Percentiles rank a stretch among this genome's conserved stretches.
phyloP scores from a whole-genome alignment of 2,329 filamentous ascomycete species.

The Diaporthe destruens region DNA sequence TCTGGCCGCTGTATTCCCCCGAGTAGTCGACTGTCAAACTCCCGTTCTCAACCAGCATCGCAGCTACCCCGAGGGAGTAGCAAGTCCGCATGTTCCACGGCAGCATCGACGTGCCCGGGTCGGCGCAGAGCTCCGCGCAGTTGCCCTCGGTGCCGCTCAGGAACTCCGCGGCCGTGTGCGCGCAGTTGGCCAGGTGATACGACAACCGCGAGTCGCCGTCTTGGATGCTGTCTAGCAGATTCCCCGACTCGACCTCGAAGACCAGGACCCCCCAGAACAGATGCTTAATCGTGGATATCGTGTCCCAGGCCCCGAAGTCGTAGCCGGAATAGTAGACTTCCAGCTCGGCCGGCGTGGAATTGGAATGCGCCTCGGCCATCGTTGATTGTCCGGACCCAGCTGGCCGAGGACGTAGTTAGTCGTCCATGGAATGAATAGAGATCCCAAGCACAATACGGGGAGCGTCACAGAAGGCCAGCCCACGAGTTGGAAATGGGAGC shows the following conservation, averaged over 20 bases:
- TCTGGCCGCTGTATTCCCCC: not conserved
- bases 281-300: constrained; percentile 4
- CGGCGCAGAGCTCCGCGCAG: constrained; percentile 21
- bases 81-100: constrained; percentile 30
- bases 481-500: too few relatives aligned
- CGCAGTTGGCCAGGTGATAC: not conserved
- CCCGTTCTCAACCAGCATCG: constrained; percentile 20
- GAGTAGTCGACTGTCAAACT: not conserved
- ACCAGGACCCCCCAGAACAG: not conserved
- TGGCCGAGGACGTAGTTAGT: not conserved
- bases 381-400: not conserved
- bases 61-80: constrained; percentile 6
- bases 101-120: constrained; percentile 21
- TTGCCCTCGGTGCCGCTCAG: not conserved
- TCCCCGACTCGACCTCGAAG: not conserved
- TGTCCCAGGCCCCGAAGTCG: not conserved
- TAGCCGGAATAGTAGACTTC: not conserved
- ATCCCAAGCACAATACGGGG: too few relatives aligned
- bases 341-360: not conserved
- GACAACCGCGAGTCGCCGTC: not conserved
- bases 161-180: not conserved
- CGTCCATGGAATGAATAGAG: not conserved
- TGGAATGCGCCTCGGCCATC: not conserved
- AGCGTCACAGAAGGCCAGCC: too few relatives aligned
- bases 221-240: not conserved